Evolutionary conservation across 1,284 basidiomycete genomes (phyloP).

Genomic region (Jaminaea rosea): DNA sequence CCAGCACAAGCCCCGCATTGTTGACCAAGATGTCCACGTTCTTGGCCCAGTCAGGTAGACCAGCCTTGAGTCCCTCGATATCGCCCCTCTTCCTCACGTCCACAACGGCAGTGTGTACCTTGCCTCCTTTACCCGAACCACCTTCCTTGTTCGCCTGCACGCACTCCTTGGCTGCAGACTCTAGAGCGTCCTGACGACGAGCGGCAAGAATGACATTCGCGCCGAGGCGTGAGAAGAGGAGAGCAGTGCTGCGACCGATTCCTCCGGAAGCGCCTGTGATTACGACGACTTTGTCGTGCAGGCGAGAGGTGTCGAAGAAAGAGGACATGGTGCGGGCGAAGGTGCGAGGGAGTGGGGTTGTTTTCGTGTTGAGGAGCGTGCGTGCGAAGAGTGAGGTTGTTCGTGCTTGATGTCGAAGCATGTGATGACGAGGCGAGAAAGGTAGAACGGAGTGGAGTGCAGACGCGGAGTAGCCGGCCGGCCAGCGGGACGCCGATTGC

Average conservation of each 20-base stretch:
- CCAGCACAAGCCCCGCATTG: slow-evolving; percentile 62
- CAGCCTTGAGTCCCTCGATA: slow-evolving; percentile 15
- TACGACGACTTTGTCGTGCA: background rate
- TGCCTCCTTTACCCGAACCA: slow-evolving; percentile 56
- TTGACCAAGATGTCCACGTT: slow-evolving; percentile 41
- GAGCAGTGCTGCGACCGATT: slow-evolving; percentile 54
- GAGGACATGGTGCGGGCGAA: background rate
- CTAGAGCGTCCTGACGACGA: slow-evolving; percentile 46
- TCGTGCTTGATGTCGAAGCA: too few species aligned
- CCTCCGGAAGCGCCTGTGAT: slow-evolving; percentile 55
- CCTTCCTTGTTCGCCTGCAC: slow-evolving; percentile 62
- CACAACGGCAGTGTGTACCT: slow-evolving; percentile 29
- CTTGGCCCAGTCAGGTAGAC: slow-evolving; percentile 38
- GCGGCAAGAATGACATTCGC: slow-evolving; percentile 50
- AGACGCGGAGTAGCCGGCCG: too few species aligned
- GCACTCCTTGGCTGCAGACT: slow-evolving; percentile 52
- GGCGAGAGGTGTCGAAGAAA: background rate
- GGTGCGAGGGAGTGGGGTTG: background rate
- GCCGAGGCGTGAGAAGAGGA: slow-evolving; percentile 44
- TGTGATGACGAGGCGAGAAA: too few species aligned
- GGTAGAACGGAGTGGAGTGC: too few species aligned
- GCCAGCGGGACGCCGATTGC: too few species aligned
- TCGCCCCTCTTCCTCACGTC: slow-evolving; percentile 30
- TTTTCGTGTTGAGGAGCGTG: background rate
- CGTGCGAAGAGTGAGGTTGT: background rate